Evolutionary conservation across 768 basidiomycete genomes (phyloP).

Genomic region (Phanerodontia chrysosporium): DNA sequence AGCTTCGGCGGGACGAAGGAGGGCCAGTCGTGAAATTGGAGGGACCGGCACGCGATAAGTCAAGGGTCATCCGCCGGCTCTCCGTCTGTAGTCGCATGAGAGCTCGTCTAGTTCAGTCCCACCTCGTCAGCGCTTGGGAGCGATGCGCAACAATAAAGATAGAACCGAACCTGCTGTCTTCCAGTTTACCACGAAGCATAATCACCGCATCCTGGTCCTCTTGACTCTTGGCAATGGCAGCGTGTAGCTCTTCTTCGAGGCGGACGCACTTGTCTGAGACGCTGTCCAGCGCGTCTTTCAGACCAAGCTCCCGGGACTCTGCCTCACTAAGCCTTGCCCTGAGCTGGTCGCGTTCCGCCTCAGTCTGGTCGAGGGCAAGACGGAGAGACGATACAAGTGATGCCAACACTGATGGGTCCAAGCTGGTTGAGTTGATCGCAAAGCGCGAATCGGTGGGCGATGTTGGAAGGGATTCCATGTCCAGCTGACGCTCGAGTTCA

Average conservation of each 20-base stretch:
- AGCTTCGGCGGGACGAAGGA: conserved; percentile 62
- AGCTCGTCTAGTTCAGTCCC: conserved; percentile 54
- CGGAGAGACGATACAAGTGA: conserved; percentile 74
- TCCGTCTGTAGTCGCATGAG: conserved; percentile 85
- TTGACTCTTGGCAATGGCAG: conserved; percentile 33
- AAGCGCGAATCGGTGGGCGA: conserved; percentile 26
- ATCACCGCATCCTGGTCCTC: conserved; percentile 78
- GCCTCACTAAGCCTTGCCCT: conserved; percentile 45
- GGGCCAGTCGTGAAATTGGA: conserved; percentile 35
- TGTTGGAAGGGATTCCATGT: conserved; percentile 55
- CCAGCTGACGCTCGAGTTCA: conserved; percentile 74
- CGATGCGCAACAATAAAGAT: too few species aligned
- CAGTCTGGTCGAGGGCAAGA: conserved; percentile 55
- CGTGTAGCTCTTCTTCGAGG: conserved; percentile 55
- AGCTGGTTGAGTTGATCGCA: conserved; percentile 30
- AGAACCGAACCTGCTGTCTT: conserved; percentile 83
- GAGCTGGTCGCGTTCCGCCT: conserved; percentile 71
- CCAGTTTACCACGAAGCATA: conserved; percentile 76
- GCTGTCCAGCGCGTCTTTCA: conserved; percentile 58
- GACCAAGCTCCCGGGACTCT: conserved; percentile 50
- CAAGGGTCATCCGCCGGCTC: conserved; percentile 57
- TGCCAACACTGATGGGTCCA: conserved; percentile 73
- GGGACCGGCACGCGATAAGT: conserved; percentile 48
- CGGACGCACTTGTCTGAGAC: conserved; percentile 63
- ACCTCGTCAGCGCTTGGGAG: too few species aligned